Evolutionary conservation across 2,329 filamentous ascomycete genomes (phyloP).

Genomic region (Huntiella decipiens): DNA sequence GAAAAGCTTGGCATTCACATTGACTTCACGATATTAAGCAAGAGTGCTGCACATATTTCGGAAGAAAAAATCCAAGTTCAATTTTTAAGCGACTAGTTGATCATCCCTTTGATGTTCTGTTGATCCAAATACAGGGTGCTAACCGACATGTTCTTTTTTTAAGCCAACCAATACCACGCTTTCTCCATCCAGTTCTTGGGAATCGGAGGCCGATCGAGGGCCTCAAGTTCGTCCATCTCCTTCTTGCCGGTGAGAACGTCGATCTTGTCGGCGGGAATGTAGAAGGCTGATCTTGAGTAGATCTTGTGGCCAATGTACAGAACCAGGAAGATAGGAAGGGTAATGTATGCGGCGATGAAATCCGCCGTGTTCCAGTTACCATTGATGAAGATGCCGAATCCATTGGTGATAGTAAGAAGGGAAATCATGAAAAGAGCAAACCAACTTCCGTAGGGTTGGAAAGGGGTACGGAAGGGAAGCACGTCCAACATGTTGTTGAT

Average conservation of each 20-base stretch:
- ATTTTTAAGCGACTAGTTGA: neutral
- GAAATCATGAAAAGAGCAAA: conserved; percentile 36
- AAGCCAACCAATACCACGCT: conserved; percentile 38
- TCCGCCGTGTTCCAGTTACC: conserved; percentile 39
- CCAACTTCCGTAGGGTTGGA: conserved; percentile 47
- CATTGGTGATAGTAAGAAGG: conserved; percentile 52
- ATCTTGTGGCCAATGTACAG: conserved; percentile 45
- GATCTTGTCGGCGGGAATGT: conserved; percentile 27
- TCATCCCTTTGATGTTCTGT: neutral
- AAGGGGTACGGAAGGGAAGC: conserved; percentile 31
- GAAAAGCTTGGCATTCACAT: neutral
- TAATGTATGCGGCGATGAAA: conserved; percentile 50
- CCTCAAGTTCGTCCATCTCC: conserved; percentile 41
- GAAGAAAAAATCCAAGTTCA: neutral
- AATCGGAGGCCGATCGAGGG: conserved; percentile 26
- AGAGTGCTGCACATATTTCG: neutral
- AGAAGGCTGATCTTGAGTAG: conserved; percentile 24
- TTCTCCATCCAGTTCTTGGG: conserved; percentile 32
- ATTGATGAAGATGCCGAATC: conserved; percentile 56
- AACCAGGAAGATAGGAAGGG: conserved; percentile 38
- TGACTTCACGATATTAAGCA: neutral
- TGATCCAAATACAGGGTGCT: neutral
- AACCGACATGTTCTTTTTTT: conserved; percentile 5
- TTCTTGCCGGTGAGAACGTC: conserved; percentile 39
- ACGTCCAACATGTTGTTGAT: conserved; percentile 29